Percentiles rank a stretch among this genome's conserved stretches.
phyloP scores from a whole-genome alignment of 2,329 filamentous ascomycete species.

The Cryphonectria radicalis region DNA sequence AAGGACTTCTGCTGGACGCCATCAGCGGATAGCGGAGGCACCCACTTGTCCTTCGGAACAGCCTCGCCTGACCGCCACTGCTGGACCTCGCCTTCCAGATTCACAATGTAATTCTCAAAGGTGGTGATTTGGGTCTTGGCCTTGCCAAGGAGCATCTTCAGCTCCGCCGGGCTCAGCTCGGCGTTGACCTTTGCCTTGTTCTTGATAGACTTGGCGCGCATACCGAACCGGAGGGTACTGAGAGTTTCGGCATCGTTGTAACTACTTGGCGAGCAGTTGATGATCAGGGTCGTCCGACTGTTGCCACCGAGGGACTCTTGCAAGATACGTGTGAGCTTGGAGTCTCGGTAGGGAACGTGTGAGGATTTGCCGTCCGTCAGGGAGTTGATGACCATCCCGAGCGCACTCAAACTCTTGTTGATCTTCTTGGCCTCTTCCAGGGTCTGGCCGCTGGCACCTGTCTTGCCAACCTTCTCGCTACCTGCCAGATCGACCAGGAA shows the following conservation, averaged over 20 bases:
- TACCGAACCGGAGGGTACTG: constrained; percentile 90
- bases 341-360: constrained; percentile 95
- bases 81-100: constrained; percentile 81
- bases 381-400: constrained; percentile 99
- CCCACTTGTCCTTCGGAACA: constrained; percentile 91
- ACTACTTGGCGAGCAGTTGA: constrained; percentile 98
- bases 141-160: constrained; percentile 92
- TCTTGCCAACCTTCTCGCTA: constrained; percentile 98
- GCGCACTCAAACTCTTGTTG: constrained; percentile 97
- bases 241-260: constrained; percentile 97
- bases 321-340: constrained; percentile 93
- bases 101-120: constrained; percentile 85
- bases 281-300: constrained; percentile 95
- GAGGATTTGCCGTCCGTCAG: constrained; percentile 96
- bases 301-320: constrained; percentile 98
- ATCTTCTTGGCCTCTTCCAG: constrained; percentile 99
- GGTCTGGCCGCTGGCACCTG: constrained; percentile 94
- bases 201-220: constrained; percentile 97
- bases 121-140: constrained; percentile 86
- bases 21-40: constrained; percentile 64
- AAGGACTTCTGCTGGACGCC: constrained; percentile 49
- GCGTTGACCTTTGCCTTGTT: constrained; percentile 99
- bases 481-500: constrained; percentile 98
- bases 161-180: constrained; percentile 91
- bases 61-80: constrained; percentile 86